These are phyloP conservation scores for Leersia perrieri DNA, from an alignment of 176 grass and related monocot genomes.

Conservation along the genomic window DNA sequence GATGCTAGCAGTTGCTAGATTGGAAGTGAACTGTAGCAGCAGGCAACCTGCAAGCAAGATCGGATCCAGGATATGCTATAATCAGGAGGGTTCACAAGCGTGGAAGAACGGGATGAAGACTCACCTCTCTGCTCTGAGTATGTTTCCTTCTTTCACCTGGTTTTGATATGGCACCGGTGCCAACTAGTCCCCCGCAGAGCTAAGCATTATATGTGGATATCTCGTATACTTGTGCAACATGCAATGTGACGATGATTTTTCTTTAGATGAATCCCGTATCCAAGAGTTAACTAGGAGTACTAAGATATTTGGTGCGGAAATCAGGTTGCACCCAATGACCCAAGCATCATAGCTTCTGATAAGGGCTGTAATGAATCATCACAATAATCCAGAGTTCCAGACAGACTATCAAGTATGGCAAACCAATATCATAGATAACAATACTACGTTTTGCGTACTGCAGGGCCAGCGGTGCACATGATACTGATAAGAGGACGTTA, in stretches of 20 bases:
- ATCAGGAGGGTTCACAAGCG: background rate
- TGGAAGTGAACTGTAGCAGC: background rate
- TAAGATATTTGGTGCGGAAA: background rate
- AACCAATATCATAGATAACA: background rate
- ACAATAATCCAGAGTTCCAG: background rate
- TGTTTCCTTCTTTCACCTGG: too few relatives aligned
- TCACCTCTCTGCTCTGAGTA: background rate
- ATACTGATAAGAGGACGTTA: background rate
- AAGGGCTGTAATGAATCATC: background rate
- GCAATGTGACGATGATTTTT: too few relatives aligned
- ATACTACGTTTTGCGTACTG: background rate
- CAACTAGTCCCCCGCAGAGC: too few relatives aligned
- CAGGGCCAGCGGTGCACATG: constrained; percentile 7
- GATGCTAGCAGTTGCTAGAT: background rate
- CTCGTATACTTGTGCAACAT: too few relatives aligned
- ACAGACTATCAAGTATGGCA: background rate
- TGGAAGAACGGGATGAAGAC: background rate
- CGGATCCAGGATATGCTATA: background rate
- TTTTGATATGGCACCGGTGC: too few relatives aligned
- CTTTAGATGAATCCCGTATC: background rate
- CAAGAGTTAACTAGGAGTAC: background rate
- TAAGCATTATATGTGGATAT: too few relatives aligned
- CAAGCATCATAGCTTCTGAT: background rate
- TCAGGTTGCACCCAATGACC: background rate
- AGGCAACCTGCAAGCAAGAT: background rate